These are phyloP conservation scores for Allomyces arbusculus DNA, from an alignment of 192 early-diverging fungal genomes.

Conservation along the genomic window DNA sequence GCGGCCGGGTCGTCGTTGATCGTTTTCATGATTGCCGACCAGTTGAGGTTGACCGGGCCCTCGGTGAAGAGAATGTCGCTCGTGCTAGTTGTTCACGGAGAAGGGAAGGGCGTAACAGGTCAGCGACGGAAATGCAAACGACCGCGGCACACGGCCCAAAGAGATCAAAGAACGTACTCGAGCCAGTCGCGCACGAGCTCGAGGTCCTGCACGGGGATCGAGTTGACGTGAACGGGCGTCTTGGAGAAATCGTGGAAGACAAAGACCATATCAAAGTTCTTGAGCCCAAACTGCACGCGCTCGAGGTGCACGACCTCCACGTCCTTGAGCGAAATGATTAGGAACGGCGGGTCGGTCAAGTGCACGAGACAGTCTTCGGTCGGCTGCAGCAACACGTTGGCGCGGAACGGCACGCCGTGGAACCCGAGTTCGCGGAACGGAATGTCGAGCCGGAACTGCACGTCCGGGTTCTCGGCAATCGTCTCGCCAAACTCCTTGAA, in stretches of 20 bases:
- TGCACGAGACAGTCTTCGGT: slow-evolving; percentile 94
- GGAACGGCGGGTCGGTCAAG: slow-evolving; percentile 77
- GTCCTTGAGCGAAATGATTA: slow-evolving; percentile 73
- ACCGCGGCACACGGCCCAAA: not conserved
- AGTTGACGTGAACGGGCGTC: slow-evolving; percentile 84
- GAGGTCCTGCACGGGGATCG: slow-evolving; percentile 73
- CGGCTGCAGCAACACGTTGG: slow-evolving; percentile 82
- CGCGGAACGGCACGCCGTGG: slow-evolving; percentile 75
- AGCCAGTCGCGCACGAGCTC: slow-evolving; percentile 94
- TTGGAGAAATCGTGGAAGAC: slow-evolving; percentile 84
- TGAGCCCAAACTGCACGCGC: slow-evolving; percentile 88
- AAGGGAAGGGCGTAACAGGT: not conserved
- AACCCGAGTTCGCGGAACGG: slow-evolving; percentile 88
- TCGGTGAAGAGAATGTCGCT: slow-evolving; percentile 84
- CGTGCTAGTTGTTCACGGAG: slow-evolving; percentile 33
- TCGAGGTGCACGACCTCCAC: slow-evolving; percentile 92
- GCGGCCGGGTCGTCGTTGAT: slow-evolving; percentile 75
- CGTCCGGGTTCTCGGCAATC: slow-evolving; percentile 65
- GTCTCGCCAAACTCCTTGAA: slow-evolving; percentile 82
- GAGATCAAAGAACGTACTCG: slow-evolving; percentile 22
- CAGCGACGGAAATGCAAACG: not conserved
- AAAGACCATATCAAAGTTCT: slow-evolving; percentile 98
- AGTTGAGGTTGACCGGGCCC: slow-evolving; percentile 83
- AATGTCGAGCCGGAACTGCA: slow-evolving; percentile 69
- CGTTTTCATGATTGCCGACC: slow-evolving; percentile 97